Conservation (phyloP, 1,139 yeast genomes). For the Geotrichum restrictum region DNA sequence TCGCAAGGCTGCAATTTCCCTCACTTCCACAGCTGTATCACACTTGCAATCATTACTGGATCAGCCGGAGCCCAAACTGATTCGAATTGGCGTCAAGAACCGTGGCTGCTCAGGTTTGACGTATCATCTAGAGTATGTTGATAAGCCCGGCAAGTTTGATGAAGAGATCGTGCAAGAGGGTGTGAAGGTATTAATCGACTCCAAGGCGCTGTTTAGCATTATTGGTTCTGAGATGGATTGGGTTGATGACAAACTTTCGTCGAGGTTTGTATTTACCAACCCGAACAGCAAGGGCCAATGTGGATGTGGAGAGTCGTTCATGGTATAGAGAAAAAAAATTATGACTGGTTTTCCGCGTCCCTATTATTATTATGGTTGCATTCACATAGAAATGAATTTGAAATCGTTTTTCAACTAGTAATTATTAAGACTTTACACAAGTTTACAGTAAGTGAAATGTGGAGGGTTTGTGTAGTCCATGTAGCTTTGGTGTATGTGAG, state of each 20-base stretch:
- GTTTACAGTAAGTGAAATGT: not conserved
- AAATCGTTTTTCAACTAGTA: not conserved
- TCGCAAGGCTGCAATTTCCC: constrained; percentile 79
- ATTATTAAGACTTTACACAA: too few relatives aligned
- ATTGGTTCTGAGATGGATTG: constrained; percentile 99
- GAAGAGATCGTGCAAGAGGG: constrained; percentile 86
- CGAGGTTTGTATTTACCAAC: constrained; percentile 85
- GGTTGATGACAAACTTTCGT: constrained; percentile 86
- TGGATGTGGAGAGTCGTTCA: constrained; percentile 97
- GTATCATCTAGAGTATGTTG: constrained; percentile 85
- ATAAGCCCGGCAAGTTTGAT: constrained; percentile 86
- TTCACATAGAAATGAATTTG: constrained; percentile 3
- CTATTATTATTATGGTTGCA: constrained; percentile 1
- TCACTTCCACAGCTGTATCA: constrained; percentile 65
- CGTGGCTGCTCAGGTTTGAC: constrained; percentile 96
- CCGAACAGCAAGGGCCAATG: constrained; percentile 97
- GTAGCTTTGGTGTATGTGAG: too few relatives aligned
- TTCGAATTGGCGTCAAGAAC: constrained; percentile 89
- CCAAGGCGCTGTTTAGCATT: constrained; percentile 90
- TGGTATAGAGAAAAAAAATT: constrained; percentile 53
- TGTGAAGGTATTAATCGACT: constrained; percentile 85
- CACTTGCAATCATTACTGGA: constrained; percentile 66
- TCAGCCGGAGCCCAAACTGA: constrained; percentile 82
- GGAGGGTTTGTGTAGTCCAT: too few relatives aligned
- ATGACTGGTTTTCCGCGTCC: not conserved